These are phyloP conservation scores for Colletotrichum camelliae DNA, from an alignment of 2,329 filamentous ascomycete genomes.

Conservation along the genomic window DNA sequence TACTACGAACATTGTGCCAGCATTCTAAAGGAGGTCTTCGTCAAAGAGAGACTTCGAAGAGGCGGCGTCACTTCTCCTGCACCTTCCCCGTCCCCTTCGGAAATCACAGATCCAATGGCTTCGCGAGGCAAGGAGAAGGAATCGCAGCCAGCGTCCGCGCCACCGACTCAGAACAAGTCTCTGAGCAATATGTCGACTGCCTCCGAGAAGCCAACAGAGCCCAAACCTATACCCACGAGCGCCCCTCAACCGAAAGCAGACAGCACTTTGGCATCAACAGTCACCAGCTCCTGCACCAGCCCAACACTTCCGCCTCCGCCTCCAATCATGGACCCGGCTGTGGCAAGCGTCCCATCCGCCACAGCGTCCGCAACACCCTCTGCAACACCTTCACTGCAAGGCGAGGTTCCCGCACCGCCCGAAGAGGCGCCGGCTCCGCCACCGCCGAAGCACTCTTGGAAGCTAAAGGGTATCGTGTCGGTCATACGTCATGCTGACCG, in stretches of 20 bases:
- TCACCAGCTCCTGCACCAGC: constrained; percentile 40
- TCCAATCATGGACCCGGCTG: constrained; percentile 16
- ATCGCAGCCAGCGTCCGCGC: constrained; percentile 22
- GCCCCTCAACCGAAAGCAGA: constrained; percentile 38
- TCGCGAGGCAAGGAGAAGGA: constrained; percentile 46
- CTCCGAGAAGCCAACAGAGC: constrained; percentile 15
- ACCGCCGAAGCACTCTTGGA: constrained; percentile 92
- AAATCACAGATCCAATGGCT: constrained; percentile 39
- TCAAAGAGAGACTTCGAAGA: constrained; percentile 75
- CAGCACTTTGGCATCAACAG: constrained; percentile 33
- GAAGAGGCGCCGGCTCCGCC: constrained; percentile 64
- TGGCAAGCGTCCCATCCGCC: constrained; percentile 36
- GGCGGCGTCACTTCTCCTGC: constrained; percentile 63
- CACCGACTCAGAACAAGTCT: constrained; percentile 14
- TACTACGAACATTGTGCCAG: constrained; percentile 93
- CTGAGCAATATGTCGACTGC: constrained; percentile 2
- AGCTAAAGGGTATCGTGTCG: constrained; percentile 95
- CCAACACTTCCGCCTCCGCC: constrained; percentile 38
- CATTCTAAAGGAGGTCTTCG: constrained; percentile 87
- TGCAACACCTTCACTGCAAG: constrained; percentile 41
- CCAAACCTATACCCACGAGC: constrained; percentile 6
- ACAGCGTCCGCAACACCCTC: constrained; percentile 43
- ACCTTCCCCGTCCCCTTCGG: constrained; percentile 52
- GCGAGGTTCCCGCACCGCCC: constrained; percentile 30
- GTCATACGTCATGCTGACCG: constrained; percentile 96